Conservation (phyloP, 805 yeast species). For the Nakazawaea ernobii region DNA sequence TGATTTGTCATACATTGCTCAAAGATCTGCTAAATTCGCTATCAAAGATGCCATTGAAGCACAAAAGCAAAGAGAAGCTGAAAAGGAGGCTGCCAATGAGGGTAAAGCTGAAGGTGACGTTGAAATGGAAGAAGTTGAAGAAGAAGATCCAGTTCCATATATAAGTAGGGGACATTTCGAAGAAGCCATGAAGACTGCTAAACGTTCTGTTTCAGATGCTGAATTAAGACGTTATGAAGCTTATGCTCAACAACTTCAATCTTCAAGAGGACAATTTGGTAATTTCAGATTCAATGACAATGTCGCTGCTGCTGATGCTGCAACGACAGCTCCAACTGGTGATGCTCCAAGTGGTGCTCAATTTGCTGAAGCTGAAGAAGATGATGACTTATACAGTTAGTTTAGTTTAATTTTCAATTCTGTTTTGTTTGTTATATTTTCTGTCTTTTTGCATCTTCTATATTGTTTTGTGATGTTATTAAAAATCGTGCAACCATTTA, state of each 20-base stretch:
- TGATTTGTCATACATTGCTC: conserved; percentile 93
- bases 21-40: conserved; percentile 98
- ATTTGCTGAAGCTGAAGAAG: conserved; percentile 44
- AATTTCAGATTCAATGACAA: conserved; percentile 76
- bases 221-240: conserved; percentile 99
- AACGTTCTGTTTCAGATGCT: conserved; percentile 94
- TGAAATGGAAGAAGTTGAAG: conserved; percentile 49
- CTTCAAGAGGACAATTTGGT: conserved; percentile 91
- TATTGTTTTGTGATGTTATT: neutral
- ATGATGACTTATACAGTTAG: conserved; percentile 36
- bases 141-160: conserved; percentile 92
- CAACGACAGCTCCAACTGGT: conserved; percentile 25
- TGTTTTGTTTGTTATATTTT: neutral
- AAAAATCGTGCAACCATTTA: neutral
- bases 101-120: conserved; percentile 32
- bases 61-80: conserved; percentile 39
- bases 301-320: conserved; percentile 22
- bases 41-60: conserved; percentile 97
- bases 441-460: neutral
- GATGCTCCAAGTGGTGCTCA: conserved; percentile 35
- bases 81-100: conserved; percentile 33
- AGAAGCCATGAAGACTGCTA: conserved; percentile 99
- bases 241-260: conserved; percentile 92
- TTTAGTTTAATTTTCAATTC: neutral
- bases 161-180: conserved; percentile 92